Conservation (phyloP, 2,329 filamentous ascomycete species). For the Diaporthe nobilis region DNA sequence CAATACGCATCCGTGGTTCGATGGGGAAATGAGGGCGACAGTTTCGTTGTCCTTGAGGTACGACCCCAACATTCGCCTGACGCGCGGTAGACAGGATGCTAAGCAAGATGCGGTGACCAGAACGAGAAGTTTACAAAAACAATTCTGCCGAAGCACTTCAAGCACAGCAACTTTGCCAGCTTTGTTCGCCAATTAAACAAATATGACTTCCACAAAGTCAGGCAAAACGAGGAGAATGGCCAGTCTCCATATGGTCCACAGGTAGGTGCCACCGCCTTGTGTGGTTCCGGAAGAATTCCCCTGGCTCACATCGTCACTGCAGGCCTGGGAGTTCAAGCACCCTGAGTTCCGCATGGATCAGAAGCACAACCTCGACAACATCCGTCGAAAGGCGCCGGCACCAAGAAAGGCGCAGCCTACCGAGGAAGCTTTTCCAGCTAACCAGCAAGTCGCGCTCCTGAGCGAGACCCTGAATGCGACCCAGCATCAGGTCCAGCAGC, state of each 20-base stretch:
- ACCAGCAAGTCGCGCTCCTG: conserved; percentile 88
- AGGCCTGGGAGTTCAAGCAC: conserved; percentile 98
- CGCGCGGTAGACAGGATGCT: conserved; percentile 23
- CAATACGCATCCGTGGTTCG: conserved; percentile 92
- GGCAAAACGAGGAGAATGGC: conserved; percentile 88
- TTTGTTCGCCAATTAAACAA: conserved; percentile 97
- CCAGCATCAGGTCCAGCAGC: conserved; percentile 89
- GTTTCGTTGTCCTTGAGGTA: conserved; percentile 98
- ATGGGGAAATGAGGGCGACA: conserved; percentile 95
- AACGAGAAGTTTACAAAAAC: conserved; percentile 99
- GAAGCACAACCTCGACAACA: conserved; percentile 97
- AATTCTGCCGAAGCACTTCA: conserved; percentile 98
- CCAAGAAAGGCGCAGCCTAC: conserved; percentile 79
- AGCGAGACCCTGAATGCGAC: conserved; percentile 91
- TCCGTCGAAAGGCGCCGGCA: conserved; percentile 93
- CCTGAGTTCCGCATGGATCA: conserved; percentile 96
- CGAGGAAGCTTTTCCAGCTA: conserved; percentile 81
- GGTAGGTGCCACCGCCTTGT: conserved; percentile 59
- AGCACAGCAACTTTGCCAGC: conserved; percentile 98
- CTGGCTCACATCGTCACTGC: conserved; percentile 48
- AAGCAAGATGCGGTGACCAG: conserved; percentile 61
- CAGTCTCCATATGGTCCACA: conserved; percentile 85
- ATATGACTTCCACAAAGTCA: conserved; percentile 98
- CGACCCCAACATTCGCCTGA: conserved; percentile 45
- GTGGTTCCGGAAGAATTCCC: conserved; percentile 7